These are phyloP conservation scores for Stephanodiscus triporus DNA, from an alignment of 108 stramenopile species.

Conservation along the genomic window DNA sequence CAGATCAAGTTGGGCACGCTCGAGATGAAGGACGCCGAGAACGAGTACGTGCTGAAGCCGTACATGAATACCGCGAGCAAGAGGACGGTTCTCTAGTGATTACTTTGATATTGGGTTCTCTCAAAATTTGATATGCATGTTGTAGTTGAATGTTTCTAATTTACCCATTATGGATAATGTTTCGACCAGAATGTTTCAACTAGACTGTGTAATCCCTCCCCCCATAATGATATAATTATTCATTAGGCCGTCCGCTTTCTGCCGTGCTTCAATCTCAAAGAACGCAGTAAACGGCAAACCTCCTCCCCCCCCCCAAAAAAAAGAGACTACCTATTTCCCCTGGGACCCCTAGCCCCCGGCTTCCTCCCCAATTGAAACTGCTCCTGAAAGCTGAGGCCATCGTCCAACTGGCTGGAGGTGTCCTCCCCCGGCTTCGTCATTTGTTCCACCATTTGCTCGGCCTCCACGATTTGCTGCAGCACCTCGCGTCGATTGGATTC, in stretches of 20 bases:
- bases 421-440: slow-evolving; percentile 90
- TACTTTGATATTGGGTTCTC: too few relatives aligned
- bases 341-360: slow-evolving; percentile 71
- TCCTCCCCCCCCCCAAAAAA: neutral
- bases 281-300: neutral
- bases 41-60: slow-evolving; percentile 96
- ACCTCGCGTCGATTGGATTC: slow-evolving; percentile 87
- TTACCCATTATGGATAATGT: neutral
- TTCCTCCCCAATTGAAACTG: slow-evolving; percentile 89
- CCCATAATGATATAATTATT: too few relatives aligned
- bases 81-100: slow-evolving; percentile 52
- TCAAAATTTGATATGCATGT: too few relatives aligned
- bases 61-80: slow-evolving; percentile 97
- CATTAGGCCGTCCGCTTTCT: too few relatives aligned
- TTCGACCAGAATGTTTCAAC: neutral
- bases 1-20: slow-evolving; percentile 95
- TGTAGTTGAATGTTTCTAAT: too few relatives aligned
- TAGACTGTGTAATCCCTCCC: too few relatives aligned
- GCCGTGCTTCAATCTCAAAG: too few relatives aligned
- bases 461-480: slow-evolving; percentile 83
- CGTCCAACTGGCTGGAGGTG: slow-evolving; percentile 84
- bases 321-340: slow-evolving; percentile 43
- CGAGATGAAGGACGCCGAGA: slow-evolving; percentile 96
- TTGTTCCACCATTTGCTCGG: slow-evolving; percentile 85
- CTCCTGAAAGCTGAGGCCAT: slow-evolving; percentile 85